Evolutionary conservation across 129 eudicot genomes (phyloP).

Genomic region (Pulicaria dysenterica): DNA sequence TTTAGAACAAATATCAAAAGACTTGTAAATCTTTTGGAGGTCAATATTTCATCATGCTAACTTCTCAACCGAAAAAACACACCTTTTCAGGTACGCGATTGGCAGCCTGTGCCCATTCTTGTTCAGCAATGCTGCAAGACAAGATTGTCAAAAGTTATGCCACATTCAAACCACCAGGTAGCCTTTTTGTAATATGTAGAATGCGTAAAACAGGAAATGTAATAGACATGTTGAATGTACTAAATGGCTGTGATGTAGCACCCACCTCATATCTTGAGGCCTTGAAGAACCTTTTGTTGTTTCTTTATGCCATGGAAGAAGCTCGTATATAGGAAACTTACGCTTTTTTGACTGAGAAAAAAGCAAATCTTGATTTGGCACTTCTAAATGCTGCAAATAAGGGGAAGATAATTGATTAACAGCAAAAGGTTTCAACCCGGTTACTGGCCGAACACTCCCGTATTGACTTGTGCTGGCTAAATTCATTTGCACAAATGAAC

Average conservation of each 20-base stretch:
- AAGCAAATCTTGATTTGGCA: constrained; percentile 37
- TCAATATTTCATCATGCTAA: constrained; percentile 6
- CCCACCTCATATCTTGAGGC: constrained; percentile 54
- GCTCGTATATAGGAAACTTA: constrained; percentile 50
- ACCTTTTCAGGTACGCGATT: constrained; percentile 63
- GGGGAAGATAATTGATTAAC: constrained; percentile 30
- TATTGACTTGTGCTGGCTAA: constrained; percentile 42
- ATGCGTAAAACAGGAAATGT: constrained; percentile 3
- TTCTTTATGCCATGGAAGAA: constrained; percentile 74
- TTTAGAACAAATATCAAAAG: constrained; percentile 24
- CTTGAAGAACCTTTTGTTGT: constrained; percentile 37
- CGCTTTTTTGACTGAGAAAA: constrained; percentile 57
- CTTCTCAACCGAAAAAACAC: constrained; percentile 28
- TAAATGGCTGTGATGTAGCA: neutral
- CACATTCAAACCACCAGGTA: constrained; percentile 3
- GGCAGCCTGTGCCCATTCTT: constrained; percentile 64
- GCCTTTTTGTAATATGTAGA: neutral
- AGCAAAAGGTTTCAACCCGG: constrained; percentile 29
- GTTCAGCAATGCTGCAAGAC: constrained; percentile 49
- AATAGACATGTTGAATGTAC: neutral
- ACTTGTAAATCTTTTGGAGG: neutral
- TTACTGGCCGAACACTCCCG: constrained; percentile 38
- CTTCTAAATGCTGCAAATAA: constrained; percentile 30
- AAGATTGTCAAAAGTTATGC: constrained; percentile 24
- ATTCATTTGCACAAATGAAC: constrained; percentile 42